Evolutionary conservation across 331 rosid species (phyloP), one percentile per base, ranked within the genome.

Genomic region (Malus hybrid): DNA sequence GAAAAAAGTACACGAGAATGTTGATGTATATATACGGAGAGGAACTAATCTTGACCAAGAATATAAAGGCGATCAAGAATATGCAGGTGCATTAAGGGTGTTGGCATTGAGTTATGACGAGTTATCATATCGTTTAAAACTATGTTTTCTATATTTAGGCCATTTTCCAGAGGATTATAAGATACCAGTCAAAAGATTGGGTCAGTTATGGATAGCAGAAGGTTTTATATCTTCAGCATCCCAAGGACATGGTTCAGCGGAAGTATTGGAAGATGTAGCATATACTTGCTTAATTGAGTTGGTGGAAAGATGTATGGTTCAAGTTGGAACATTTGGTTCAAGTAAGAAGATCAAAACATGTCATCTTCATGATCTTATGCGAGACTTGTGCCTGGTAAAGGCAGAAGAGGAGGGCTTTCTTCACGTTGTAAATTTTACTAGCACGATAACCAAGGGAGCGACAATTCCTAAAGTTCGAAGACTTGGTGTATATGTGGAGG

Each of bases 401-500:
- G 71, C 42, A 1, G 1, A 22, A 28, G 24, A 44, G 6, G 71
- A 8, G 8, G n/a, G 32, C 5, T 75, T 65, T 31, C 24, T 75
- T 0, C 14, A 9, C 0, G 12, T 31, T 5, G 3, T 64, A 4
- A 16, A 65, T 48, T 32, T 12, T 29, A 6, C 2, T 1, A 3
- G 1, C 2, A 4, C 5, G 0, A 44, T 11, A 44, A 46, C 3
- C 19, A 18, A 22, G 31, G 3, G 1, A 62, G 4, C 64, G 1
- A 15, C 46, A 44, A 28, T 22, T 5, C 6, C 34, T 75, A 67
- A 33, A 71, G 78, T 79, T 74, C 83, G 90, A 20, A 85, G 86
- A 22, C 82, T 86, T 50, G 83, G 78, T 42, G 28, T 84, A 15
- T 69, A 66, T 32, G 4, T 76, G 86, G 60, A n/a, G n/a, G n/a